These are phyloP conservation scores for Salvia sclarea DNA, from an alignment of 305 asterid species.

Conservation along the genomic window DNA sequence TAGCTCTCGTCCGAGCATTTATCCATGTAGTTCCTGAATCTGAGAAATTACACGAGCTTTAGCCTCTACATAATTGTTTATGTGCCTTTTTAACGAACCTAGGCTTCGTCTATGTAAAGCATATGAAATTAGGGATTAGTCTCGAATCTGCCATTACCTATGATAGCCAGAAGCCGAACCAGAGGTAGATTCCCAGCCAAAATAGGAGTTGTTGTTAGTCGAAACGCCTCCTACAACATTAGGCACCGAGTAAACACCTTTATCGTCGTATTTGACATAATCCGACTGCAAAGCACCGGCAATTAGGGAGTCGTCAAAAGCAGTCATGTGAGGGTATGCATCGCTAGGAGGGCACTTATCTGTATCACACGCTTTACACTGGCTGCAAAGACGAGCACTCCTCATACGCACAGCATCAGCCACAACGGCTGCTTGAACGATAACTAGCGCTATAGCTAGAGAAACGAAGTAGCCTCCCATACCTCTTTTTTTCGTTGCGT, in stretches of 20 bases:
- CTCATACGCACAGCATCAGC: constrained; percentile 31
- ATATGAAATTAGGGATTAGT: neutral
- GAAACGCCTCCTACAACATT: constrained; percentile 44
- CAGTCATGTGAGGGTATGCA: constrained; percentile 64
- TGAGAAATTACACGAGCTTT: constrained; percentile 24
- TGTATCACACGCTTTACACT: constrained; percentile 56
- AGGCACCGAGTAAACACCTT: constrained; percentile 60
- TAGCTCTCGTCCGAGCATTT: constrained; percentile 59
- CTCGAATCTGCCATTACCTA: constrained; percentile 40
- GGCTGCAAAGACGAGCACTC: constrained; percentile 50
- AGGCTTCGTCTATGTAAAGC: neutral
- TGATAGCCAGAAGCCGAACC: constrained; percentile 68
- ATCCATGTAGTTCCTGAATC: constrained; percentile 72
- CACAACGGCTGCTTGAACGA: constrained; percentile 27
- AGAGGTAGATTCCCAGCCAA: constrained; percentile 70
- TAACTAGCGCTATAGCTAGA: constrained; percentile 26
- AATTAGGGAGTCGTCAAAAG: constrained; percentile 51
- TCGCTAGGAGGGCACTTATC: constrained; percentile 58
- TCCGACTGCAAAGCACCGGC: constrained; percentile 63
- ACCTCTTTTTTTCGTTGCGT: neutral
- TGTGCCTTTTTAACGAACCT: neutral
- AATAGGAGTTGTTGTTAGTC: constrained; percentile 40
- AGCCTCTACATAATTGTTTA: neutral
- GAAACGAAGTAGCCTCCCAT: constrained; percentile 35
- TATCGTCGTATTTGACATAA: constrained; percentile 44